phyloP scores from a whole-genome alignment of 352 stramenopile genomes.

The Phytopythium mirpurense region DNA sequence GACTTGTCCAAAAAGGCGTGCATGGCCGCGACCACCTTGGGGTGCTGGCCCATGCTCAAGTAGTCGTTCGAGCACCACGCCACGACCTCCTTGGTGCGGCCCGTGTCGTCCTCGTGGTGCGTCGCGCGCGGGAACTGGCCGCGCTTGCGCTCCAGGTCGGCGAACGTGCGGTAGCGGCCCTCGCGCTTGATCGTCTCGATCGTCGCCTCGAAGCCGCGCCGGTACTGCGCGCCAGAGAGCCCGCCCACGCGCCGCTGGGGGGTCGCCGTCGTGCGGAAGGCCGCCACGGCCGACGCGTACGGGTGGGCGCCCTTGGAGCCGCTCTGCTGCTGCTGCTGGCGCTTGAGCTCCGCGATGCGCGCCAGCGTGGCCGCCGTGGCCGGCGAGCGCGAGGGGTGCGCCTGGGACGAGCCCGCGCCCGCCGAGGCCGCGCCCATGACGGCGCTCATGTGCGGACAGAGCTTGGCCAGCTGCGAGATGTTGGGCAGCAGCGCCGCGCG shows the following conservation, averaged over 20 bases:
- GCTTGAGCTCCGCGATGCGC: slow-evolving; percentile 70
- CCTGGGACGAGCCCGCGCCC: slow-evolving; percentile 48
- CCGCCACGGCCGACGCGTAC: slow-evolving; percentile 39
- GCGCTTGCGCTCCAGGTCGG: slow-evolving; percentile 82
- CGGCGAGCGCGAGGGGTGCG: slow-evolving; percentile 44
- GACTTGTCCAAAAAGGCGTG: slow-evolving; percentile 78
- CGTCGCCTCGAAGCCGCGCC: slow-evolving; percentile 64
- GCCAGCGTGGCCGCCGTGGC: slow-evolving; percentile 57
- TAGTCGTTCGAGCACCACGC: slow-evolving; percentile 91
- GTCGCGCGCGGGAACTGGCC: slow-evolving; percentile 78
- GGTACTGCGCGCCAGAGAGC: slow-evolving; percentile 52
- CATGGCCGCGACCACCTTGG: slow-evolving; percentile 82
- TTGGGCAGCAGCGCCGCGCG: slow-evolving; percentile 78
- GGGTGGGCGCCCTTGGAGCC: too few relatives aligned
- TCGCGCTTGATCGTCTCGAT: slow-evolving; percentile 84
- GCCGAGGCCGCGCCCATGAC: slow-evolving; percentile 58
- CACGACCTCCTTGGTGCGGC: slow-evolving; percentile 78
- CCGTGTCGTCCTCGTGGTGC: slow-evolving; percentile 63
- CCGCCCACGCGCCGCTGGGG: slow-evolving; percentile 59
- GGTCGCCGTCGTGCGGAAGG: slow-evolving; percentile 52
- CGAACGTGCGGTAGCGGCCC: slow-evolving; percentile 85
- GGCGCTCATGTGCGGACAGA: slow-evolving; percentile 84
- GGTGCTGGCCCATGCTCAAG: slow-evolving; percentile 88
- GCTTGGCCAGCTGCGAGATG: slow-evolving; percentile 79
- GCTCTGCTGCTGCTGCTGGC: too few relatives aligned